phyloP scores from a whole-genome alignment of 108 stramenopile genomes.

The Aurantiochytrium sp. region DNA sequence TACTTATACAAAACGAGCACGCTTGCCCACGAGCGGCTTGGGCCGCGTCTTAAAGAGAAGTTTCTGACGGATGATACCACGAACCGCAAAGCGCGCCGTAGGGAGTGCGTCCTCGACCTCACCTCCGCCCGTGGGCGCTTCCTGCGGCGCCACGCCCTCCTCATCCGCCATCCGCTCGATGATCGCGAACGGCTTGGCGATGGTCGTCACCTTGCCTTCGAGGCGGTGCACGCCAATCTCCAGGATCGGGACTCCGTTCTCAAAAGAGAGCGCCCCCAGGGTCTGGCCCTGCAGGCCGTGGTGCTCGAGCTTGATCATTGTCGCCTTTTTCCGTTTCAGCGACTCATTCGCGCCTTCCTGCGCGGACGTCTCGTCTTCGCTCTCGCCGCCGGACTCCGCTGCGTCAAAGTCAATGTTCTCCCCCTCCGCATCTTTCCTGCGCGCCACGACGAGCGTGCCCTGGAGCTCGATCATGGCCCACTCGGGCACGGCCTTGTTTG shows the following conservation, averaged over 20 bases:
- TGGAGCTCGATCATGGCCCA: constrained; percentile 29
- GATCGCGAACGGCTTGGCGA: not conserved
- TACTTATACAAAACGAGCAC: not conserved
- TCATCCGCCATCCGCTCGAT: not conserved
- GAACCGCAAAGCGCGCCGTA: not conserved
- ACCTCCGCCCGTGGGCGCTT: too few relatives aligned
- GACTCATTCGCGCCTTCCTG: too few relatives aligned
- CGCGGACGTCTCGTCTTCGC: not conserved
- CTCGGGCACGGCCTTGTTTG: not conserved
- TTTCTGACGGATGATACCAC: not conserved
- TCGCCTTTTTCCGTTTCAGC: too few relatives aligned
- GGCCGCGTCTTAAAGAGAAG: not conserved
- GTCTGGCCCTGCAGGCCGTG: not conserved
- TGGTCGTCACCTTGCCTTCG: not conserved
- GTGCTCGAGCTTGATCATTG: not conserved
- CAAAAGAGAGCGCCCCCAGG: not conserved
- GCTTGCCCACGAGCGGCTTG: not conserved
- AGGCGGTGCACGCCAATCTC: not conserved
- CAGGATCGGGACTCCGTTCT: not conserved
- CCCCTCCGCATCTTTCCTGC: not conserved
- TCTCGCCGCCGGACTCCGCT: not conserved
- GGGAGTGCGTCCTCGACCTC: too few relatives aligned
- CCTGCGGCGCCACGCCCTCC: too few relatives aligned
- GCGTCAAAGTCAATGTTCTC: not conserved
- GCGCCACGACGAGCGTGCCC: not conserved